Percentiles rank a stretch among this genome's conserved stretches.
phyloP scores from a whole-genome alignment of 805 yeast species.

The Wickerhamiella occidentalis region DNA sequence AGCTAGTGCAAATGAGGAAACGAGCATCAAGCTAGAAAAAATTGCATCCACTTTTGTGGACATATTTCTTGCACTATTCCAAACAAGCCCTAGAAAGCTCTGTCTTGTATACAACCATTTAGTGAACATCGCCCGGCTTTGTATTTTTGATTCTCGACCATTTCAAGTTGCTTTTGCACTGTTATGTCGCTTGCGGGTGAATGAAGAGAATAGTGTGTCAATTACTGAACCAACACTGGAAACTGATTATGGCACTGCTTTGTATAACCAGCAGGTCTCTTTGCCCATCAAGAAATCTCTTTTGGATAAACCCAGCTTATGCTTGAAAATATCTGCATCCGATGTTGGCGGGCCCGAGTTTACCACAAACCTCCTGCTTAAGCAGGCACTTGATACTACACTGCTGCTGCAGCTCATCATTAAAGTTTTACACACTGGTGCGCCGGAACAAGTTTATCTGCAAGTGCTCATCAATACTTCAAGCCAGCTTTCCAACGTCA shows the following conservation, averaged over 20 bases:
- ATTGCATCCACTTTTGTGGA: slow-evolving; percentile 6
- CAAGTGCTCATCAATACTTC: slow-evolving; percentile 53
- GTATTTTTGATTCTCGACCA: slow-evolving; percentile 14
- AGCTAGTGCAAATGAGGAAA: slow-evolving; percentile 1
- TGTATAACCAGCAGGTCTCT: slow-evolving; percentile 28
- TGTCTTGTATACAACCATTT: slow-evolving; percentile 5
- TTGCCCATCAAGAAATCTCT: slow-evolving; percentile 30
- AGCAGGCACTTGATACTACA: slow-evolving; percentile 32
- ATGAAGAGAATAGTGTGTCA: slow-evolving; percentile 15
- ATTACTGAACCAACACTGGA: slow-evolving; percentile 19
- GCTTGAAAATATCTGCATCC: slow-evolving; percentile 16
- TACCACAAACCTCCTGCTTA: background rate
- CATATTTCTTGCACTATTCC: slow-evolving; percentile 6
- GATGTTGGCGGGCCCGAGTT: background rate
- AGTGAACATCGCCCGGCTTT: slow-evolving; percentile 9
- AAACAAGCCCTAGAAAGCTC: background rate
- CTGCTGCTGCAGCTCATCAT: slow-evolving; percentile 38
- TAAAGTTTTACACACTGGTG: slow-evolving; percentile 37
- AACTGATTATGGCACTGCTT: slow-evolving; percentile 16
- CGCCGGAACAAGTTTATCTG: slow-evolving; percentile 57
- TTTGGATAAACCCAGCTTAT: slow-evolving; percentile 26
- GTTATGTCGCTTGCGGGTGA: slow-evolving; percentile 18
- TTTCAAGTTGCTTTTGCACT: slow-evolving; percentile 19
- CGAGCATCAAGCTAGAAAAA: slow-evolving; percentile 11
- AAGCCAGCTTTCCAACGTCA: slow-evolving; percentile 50